These are phyloP conservation scores for Panicum hallii DNA, from an alignment of 202 grass and related monocot genomes.

Conservation along the genomic window DNA sequence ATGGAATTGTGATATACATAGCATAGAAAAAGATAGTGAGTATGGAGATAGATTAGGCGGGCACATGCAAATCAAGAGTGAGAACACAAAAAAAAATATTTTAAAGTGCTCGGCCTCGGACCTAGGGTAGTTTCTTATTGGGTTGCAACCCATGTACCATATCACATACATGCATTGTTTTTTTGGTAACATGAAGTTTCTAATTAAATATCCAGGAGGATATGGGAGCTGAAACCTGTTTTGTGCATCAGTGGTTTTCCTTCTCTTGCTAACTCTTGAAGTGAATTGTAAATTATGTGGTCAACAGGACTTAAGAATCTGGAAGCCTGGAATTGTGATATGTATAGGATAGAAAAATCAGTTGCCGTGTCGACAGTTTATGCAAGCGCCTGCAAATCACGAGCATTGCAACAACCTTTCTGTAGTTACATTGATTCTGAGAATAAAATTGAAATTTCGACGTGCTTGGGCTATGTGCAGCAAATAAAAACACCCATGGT, in stretches of 20 bases:
- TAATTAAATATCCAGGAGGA: neutral
- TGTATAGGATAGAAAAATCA: neutral
- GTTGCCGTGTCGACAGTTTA: neutral
- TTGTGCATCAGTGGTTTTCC: neutral
- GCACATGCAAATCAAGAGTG: neutral
- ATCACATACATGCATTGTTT: neutral
- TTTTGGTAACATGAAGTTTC: neutral
- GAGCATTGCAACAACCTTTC: too few relatives aligned
- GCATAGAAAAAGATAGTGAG: neutral
- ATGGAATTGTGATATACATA: neutral
- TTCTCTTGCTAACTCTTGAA: neutral
- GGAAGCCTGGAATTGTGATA: neutral
- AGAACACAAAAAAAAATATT: neutral
- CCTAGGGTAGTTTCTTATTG: neutral
- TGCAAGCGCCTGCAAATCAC: neutral
- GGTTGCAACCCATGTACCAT: neutral
- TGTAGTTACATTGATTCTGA: neutral
- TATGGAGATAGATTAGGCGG: neutral
- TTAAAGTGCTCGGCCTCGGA: neutral
- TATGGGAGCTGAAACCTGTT: constrained; percentile 19
- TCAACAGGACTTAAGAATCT: neutral
- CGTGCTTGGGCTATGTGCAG: neutral
- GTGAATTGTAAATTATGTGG: neutral
- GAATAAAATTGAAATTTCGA: neutral
- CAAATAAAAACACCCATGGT: neutral